Evolutionary conservation across 345 rosid genomes (phyloP), one percentile per base, ranked within the genome.

Genomic region (Populus deltoides): DNA sequence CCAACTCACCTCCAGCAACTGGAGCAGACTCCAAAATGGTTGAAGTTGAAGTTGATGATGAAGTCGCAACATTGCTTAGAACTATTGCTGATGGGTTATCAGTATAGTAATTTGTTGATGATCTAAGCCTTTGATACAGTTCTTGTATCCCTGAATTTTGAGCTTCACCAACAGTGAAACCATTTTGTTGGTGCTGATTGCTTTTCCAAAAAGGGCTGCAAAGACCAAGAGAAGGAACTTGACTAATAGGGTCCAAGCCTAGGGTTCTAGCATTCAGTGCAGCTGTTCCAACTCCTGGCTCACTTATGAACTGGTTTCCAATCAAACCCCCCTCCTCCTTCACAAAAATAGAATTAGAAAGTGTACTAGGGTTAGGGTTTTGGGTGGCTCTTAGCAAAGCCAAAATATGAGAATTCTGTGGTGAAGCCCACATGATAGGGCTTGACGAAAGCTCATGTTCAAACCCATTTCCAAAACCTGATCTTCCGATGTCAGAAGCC

Each of bases 61-160:
- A 73, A 59, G 82, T 79, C 43, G 57, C 85, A 80, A 83, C 85
- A 83, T 84, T 87, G 80, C 83, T 71, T 45, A 84, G 45, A 79
- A 80, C 75, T 41, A 80, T 45, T 38, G 82, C 68, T 25, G 85
- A 53, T 59, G 29, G 65, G 78, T 80, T 75, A 75, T 84, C 84
- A 6, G 80, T 31, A 31, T 63, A 77, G 67, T 76, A 77, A 73
- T 77, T 73, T 10, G 77, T 78, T 8, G 94, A 73, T 66, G 82
- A 79, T 81, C 80, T 88, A 53, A 88, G 85, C 84, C 92, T 87
- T 73, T 91, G 92, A 79, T 88, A 91, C 70, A 89, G 83, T 27
- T 88, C 91, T 83, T 88, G 93, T 38, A 87, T 55, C 53, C 90
- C 93, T 18, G 88, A 78, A 70, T 85, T 86, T 62, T 88, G 90